Base-by-base conservation (phyloP, 768 basidiomycete species). In the Suillus fuscotomentosus region DNA sequence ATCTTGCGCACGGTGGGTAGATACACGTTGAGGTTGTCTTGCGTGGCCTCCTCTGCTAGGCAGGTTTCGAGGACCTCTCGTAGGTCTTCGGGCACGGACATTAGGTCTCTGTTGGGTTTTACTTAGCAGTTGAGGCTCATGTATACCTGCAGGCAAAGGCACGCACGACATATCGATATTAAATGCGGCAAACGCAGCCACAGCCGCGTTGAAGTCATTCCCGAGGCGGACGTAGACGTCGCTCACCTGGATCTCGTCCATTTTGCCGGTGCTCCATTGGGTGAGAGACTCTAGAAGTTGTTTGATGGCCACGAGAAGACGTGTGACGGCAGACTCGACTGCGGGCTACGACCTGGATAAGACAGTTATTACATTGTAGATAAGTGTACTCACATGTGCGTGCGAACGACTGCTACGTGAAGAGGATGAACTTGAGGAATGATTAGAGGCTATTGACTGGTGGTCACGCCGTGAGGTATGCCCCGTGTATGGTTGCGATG, bases 221-320 rank as follows among this genome's bases (percentile, higher is more conserved):
- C 97, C 97, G 27, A 99, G 82, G 62, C 88, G 87, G 61, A 99
- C 97, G 77, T 99, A 99, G 61, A 97, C 92, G 76, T 98, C 94
- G 82, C 95, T 97, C 73, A 99, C 95, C 69, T 92, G 83, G 50
- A 76, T 79, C 73, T 97, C 95, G 63, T 87, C 82, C 70, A 91
- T 83, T 70, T 87, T 83, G 65, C 84, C 77, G 64, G 82, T 82
- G 75, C 91, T 92, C 95, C 95, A 97, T 79, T 85, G 79, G 7
- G 92, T 94, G 62, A 97, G 83, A 1, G 91, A 84, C 74, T 97
- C 95, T 43, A 99, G 83, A n/a, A 99, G 86, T 67, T 92, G 87
- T 75, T 98, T 97, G 68, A 98, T 99, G 38, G 95, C 89, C 2
- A 99, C 94, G 31, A 99, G 84, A 13, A 99, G 85, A 60, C 94